Percentiles rank a stretch among this genome's conserved stretches.
Conservation (phyloP, 495 filamentous ascomycete genomes). For the Penicillium mononematosum region DNA sequence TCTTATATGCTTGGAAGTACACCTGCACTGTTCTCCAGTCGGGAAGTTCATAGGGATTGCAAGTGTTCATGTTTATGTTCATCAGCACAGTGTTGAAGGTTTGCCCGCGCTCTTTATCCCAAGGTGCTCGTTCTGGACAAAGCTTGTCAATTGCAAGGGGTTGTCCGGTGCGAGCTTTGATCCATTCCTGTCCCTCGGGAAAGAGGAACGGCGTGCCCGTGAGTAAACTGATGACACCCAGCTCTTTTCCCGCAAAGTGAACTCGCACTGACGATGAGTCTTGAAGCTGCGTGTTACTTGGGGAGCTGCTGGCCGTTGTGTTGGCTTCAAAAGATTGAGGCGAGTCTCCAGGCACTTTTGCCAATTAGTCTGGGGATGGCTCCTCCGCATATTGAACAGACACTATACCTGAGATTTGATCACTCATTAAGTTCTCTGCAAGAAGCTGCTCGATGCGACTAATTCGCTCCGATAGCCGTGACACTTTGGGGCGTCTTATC, state of each 20-base stretch:
- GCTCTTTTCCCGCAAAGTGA: constrained; percentile 49
- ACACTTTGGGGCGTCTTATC: constrained; percentile 29
- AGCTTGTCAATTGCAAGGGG: constrained; percentile 37
- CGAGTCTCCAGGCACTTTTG: constrained; percentile 13
- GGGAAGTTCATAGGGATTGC: constrained; percentile 32
- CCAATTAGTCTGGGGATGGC: background rate
- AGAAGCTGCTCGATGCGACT: constrained; percentile 44
- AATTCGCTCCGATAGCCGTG: constrained; percentile 39
- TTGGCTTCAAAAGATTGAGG: constrained; percentile 8
- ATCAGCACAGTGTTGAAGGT: constrained; percentile 26
- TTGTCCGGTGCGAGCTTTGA: constrained; percentile 47
- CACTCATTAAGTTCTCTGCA: constrained; percentile 30
- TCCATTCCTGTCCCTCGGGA: constrained; percentile 46
- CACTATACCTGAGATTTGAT: constrained; percentile 24
- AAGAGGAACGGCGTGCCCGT: constrained; percentile 49
- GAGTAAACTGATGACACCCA: constrained; percentile 47
- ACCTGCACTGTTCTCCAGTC: constrained; percentile 20
- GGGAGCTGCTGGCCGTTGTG: constrained; percentile 23
- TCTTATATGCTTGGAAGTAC: constrained; percentile 30
- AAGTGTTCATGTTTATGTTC: constrained; percentile 22
- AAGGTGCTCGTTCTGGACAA: constrained; percentile 32
- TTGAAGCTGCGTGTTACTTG: constrained; percentile 19
- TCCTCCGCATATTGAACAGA: background rate
- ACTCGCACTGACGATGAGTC: constrained; percentile 39
- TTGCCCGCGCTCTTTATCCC: constrained; percentile 37